Base-by-base conservation (phyloP, 306 rosid species). In the Lathyrus tuberosus region DNA sequence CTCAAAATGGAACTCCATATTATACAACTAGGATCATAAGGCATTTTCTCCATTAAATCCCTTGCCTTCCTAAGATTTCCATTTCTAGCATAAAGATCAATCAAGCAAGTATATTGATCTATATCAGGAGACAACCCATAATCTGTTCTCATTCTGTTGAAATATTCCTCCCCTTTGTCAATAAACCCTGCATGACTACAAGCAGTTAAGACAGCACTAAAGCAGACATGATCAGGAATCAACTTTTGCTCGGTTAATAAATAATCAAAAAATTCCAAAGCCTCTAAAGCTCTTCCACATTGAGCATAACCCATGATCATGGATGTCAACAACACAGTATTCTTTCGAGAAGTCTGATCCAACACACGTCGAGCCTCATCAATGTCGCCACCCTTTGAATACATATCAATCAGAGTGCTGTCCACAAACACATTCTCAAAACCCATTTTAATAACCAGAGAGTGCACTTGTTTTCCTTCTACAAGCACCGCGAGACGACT, bases 291-390 rank as follows among this genome's bases (percentile, higher is more conserved):
- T 80, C 85, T 79, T 37, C 90, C 86, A 69, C 86, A 77, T 35
- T 85, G 90, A 54, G 90, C 86, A 75, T 79, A 88, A 26, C 85
- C 88, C 90, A 33, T 83, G 63, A 85, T 85, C 85, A 87, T 85
- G 38, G 90, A 81, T 57, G 93, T 87, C 78, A 84, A 81, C 47
- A 83, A 54, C 65, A 88, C 85, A 43, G 35, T 70, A 43, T 88
- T 85, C 80, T 79, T 79, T 30, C 62, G 53, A n/a, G 78, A 62
- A 9, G 81, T 78, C 26, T 58, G 86, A 66, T 81, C 81, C 46
- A 83, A 85, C 78, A 88, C 78, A 22, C 18, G 11, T 51, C 57
- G 70, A 52, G 94, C 88, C 10, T 67, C 86, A 6, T 83, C 81
- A 38, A 85, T 48, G 59, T 84, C 82, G 13, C 94, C 88, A 8